Conservation (phyloP, 768 basidiomycete genomes). For the Antrodiella citrinella region DNA sequence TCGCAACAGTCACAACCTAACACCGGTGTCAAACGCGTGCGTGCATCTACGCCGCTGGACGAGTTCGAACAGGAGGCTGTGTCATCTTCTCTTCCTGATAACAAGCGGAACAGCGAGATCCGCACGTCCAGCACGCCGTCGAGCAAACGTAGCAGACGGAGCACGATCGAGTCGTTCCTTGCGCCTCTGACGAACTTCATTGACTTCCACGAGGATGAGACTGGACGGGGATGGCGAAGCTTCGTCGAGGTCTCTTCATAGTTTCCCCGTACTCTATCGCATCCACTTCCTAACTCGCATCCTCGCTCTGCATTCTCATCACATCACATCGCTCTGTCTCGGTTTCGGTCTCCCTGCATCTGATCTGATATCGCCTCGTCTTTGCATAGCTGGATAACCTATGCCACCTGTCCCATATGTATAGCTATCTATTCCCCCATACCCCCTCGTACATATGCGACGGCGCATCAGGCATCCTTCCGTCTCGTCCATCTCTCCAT, state of each 20-base stretch:
- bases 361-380: neutral
- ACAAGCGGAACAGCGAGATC: slow-evolving; percentile 1
- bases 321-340: neutral
- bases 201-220: slow-evolving; percentile 41
- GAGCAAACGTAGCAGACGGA: slow-evolving; percentile 25
- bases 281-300: no score
- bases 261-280: no score
- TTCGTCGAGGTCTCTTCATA: slow-evolving; percentile 43
- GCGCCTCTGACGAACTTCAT: slow-evolving; percentile 54
- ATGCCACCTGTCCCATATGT: neutral
- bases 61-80: slow-evolving; percentile 12
- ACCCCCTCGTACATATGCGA: neutral
- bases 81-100: slow-evolving; percentile 1
- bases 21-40: neutral
- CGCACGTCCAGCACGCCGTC: slow-evolving; percentile 10
- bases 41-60: neutral
- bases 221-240: slow-evolving; percentile 49
- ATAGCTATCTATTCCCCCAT: neutral
- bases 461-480: neutral
- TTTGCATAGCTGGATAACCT: neutral
- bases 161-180: slow-evolving; percentile 44
- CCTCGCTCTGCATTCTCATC: neutral
- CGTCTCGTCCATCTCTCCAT: neutral
- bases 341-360: neutral
- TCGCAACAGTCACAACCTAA: neutral